Evolutionary conservation across 257 asterid species (phyloP).

Genomic region (Thymus quinquecostatus): DNA sequence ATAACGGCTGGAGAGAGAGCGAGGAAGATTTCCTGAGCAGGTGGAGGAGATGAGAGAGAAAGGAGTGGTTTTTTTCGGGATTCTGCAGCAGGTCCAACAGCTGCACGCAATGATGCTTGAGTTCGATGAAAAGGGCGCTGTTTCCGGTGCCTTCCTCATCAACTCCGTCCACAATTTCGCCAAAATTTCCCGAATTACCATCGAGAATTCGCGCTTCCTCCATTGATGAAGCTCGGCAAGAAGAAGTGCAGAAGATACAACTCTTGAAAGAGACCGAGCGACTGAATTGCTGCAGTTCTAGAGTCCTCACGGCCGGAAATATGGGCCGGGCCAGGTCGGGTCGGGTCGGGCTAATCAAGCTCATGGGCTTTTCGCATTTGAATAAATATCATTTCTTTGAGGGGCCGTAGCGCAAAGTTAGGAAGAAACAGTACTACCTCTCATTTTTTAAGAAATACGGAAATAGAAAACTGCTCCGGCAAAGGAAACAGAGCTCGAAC

Average conservation of each 20-base stretch:
- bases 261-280: conserved; percentile 23
- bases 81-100: conserved; percentile 64
- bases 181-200: conserved; percentile 30
- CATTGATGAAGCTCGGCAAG: conserved; percentile 28
- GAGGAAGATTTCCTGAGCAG: conserved; percentile 63
- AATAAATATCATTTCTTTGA: too few species aligned
- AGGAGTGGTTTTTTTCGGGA: conserved; percentile 47
- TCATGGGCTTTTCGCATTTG: not conserved
- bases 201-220: conserved; percentile 24
- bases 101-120: conserved; percentile 61
- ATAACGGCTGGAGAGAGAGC: conserved; percentile 59
- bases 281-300: not conserved
- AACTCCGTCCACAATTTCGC: conserved; percentile 22
- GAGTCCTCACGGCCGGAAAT: not conserved
- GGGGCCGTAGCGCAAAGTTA: too few species aligned
- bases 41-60: conserved; percentile 55
- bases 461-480: not conserved
- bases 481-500: conserved; percentile 1
- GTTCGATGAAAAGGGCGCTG: conserved; percentile 53
- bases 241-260: conserved; percentile 13
- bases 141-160: conserved; percentile 38
- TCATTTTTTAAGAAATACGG: too few species aligned
- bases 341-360: not conserved
- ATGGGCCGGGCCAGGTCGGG: not conserved
- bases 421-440: too few species aligned